Conservation (phyloP, 2,329 filamentous ascomycete genomes). For the Pseudocercospora crystallina region DNA sequence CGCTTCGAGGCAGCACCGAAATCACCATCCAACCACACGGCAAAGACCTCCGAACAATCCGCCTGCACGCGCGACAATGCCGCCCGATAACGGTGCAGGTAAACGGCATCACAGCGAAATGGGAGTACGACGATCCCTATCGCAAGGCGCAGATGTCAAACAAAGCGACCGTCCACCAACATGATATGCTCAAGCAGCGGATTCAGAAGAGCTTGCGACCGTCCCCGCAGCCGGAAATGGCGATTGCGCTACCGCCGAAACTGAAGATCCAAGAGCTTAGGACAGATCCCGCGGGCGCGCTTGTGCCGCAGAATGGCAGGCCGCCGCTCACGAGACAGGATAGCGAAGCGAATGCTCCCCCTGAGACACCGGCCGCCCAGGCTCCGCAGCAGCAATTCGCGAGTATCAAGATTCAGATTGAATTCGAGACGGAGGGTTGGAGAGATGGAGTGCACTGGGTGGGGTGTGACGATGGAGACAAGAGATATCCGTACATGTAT, state of each 20-base stretch:
- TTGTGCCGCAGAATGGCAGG: conserved; percentile 46
- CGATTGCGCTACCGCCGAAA: conserved; percentile 59
- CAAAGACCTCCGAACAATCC: conserved; percentile 55
- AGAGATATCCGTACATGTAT: conserved; percentile 86
- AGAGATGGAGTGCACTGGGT: conserved; percentile 91
- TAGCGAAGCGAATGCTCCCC: conserved; percentile 34
- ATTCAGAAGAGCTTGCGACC: conserved; percentile 59
- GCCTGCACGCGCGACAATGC: conserved; percentile 64
- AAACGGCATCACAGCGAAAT: conserved; percentile 42
- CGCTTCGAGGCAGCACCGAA: conserved; percentile 74
- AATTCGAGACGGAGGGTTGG: conserved; percentile 73
- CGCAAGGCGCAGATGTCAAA: conserved; percentile 62
- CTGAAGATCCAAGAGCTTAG: conserved; percentile 63
- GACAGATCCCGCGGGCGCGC: conserved; percentile 36
- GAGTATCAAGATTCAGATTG: conserved; percentile 66
- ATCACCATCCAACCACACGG: conserved; percentile 71
- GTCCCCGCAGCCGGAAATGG: conserved; percentile 57
- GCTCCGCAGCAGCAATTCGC: conserved; percentile 48
- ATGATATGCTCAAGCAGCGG: conserved; percentile 72
- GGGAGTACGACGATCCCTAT: conserved; percentile 63
- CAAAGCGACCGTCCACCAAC: conserved; percentile 66
- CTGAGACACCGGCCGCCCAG: conserved; percentile 30
- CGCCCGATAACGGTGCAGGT: conserved; percentile 54
- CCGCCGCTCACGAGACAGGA: conserved; percentile 33
- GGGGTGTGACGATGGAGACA: conserved; percentile 75